Evolutionary conservation across 2,329 filamentous ascomycete genomes (phyloP).

Genomic region (Xylariaceae sp.): DNA sequence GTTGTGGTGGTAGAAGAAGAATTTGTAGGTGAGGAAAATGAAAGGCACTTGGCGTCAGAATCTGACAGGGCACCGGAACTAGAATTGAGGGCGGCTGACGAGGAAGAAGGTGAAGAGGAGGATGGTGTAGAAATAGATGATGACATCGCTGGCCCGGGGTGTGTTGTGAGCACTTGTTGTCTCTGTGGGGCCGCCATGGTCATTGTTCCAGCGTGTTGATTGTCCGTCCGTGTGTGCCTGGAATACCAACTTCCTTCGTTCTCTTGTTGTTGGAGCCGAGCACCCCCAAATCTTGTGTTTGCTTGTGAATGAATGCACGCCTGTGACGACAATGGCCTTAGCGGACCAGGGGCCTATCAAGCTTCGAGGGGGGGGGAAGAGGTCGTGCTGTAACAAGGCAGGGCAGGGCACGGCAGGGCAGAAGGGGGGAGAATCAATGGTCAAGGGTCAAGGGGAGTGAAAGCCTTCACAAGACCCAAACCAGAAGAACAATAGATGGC

Average conservation of each 20-base stretch:
- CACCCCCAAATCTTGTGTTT: not conserved
- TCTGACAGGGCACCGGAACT: slow-evolving; percentile 11
- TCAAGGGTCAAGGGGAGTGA: not conserved
- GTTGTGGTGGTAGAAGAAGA: slow-evolving; percentile 2
- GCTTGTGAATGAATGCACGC: not conserved
- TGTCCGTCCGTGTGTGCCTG: no score
- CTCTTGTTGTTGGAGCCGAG: not conserved
- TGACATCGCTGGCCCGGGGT: slow-evolving; percentile 27
- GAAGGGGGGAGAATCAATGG: slow-evolving; percentile 2
- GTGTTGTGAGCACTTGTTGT: slow-evolving; percentile 1
- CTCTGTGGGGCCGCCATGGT: slow-evolving; percentile 23
- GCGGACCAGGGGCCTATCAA: slow-evolving; percentile 2
- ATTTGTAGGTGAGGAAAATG: slow-evolving; percentile 21
- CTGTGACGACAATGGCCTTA: slow-evolving; percentile 8
- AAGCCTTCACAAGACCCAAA: not conserved
- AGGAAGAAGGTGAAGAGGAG: slow-evolving; percentile 1
- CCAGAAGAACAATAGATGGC: not conserved
- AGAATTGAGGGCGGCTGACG: slow-evolving; percentile 3
- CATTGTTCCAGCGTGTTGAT: no score
- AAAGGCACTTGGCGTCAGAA: slow-evolving; percentile 15
- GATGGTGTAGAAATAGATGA: slow-evolving; percentile 14
- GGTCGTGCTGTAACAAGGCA: slow-evolving; percentile 2
- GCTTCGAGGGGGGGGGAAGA: not conserved
- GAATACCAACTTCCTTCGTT: no score
- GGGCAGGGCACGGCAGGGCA: not conserved